These are phyloP conservation scores for Talaromyces islandicus DNA, from an alignment of 2,329 filamentous ascomycete species.

Conservation along the genomic window DNA sequence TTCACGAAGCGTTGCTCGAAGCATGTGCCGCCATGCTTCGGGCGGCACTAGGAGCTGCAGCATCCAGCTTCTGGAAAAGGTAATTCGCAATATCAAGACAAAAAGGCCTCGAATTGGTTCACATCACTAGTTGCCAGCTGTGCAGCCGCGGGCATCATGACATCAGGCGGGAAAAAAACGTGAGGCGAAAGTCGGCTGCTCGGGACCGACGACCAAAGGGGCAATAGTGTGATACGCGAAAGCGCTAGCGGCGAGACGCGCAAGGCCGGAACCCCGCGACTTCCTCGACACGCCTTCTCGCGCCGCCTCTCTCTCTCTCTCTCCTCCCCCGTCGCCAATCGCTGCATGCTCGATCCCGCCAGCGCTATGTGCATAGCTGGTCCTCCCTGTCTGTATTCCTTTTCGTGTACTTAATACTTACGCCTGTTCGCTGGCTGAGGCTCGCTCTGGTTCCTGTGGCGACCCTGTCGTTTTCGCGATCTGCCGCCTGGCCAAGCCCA, in stretches of 20 bases:
- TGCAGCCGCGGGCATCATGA: not conserved
- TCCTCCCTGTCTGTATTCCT: not conserved
- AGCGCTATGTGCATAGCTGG: not conserved
- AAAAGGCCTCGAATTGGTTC: not conserved
- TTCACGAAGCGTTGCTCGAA: constrained; percentile 54
- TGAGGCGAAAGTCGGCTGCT: not conserved
- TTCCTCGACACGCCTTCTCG: constrained; percentile 9
- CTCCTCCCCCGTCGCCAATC: not conserved
- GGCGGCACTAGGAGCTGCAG: constrained; percentile 20
- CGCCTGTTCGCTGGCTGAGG: not conserved
- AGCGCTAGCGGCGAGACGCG: constrained; percentile 19
- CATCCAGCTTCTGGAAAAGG: constrained; percentile 3
- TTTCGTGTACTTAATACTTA: not conserved
- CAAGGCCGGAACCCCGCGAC: constrained; percentile 16
- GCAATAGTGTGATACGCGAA: constrained; percentile 13
- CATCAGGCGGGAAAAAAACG: not conserved
- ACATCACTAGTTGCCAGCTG: not conserved
- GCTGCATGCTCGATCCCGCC: not conserved
- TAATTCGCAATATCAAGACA: not conserved
- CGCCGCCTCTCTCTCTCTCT: not conserved
- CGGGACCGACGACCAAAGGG: constrained; percentile 11
- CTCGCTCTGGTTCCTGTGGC: not conserved
- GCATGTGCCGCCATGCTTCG: constrained; percentile 39
- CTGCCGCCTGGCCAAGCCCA: not conserved
- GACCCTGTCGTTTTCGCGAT: not conserved